Base-by-base conservation (phyloP, 23 red algal species). In the Gracilaria domingensis region DNA sequence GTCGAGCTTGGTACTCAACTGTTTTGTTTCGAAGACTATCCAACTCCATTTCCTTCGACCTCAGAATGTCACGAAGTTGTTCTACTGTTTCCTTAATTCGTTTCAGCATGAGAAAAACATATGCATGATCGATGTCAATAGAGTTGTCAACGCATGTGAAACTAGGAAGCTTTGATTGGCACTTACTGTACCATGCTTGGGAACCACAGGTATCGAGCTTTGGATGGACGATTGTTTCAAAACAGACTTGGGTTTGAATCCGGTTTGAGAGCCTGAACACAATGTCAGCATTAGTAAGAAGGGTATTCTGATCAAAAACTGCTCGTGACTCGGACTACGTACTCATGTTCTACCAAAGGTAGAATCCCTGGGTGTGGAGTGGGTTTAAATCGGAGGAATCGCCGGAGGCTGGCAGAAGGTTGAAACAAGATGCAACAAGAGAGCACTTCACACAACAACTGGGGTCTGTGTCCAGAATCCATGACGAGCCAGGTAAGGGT, bases 181-280 rank as follows among this genome's bases (percentile, higher is more conserved):
- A 77, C 72, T 77, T 77, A 77, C 72, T 16, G 72, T 77, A 33
- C 72, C 72, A 51, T 77, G 72, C 26, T 77, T 77, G 28, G 72
- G 72, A 77, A 77, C 72, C 8, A 49, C 5, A 8, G 72, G 45
- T 50, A 77, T 14, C 4, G 72, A 77, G 25, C 72, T 77, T 20
- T 77, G 20, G 23, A 13, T 25, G 1, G 72, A 13, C 9, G 72
- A 50, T 42, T 45, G 72, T 14, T 26, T 49, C 23, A 77, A 13
- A 14, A 77, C 72, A 77, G 72, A 77, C 45, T 77, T 77, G n/a
- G 72, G 72, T 45, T 45, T 77, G 39, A 77, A 77, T 26, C 72
- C 72, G 8, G 72, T 49, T 34, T 77, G 38, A 26, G 72, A 77
- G 26, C 42, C 72, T 77, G 42, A 77, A 28, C 1, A 30, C 5